A percentile compares a stretch with the other conserved stretches of the same genome.
Conservation (phyloP, 169 alveolate species). For the Plasmodium cynomolgi region DNA sequence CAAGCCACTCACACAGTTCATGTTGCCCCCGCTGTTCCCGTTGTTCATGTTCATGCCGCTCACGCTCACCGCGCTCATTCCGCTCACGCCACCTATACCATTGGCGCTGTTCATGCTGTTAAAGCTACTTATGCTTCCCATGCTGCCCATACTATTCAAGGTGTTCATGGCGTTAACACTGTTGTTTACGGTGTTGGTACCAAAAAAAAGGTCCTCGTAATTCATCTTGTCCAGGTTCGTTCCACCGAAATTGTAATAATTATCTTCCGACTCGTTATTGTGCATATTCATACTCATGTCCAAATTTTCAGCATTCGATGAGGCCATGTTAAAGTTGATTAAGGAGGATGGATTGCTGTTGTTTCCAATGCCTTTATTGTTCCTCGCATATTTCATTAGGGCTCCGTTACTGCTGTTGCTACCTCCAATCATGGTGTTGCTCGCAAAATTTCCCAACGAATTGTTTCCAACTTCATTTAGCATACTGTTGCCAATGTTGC, state of each 20-base stretch:
- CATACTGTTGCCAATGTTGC: background rate
- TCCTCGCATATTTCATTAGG: background rate
- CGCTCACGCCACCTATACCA: background rate
- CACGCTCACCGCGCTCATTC: background rate
- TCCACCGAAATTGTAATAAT: constrained; percentile 2
- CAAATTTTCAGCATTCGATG: background rate
- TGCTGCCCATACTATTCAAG: background rate
- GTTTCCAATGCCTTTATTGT: background rate
- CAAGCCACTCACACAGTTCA: background rate
- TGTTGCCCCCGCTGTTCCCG: background rate
- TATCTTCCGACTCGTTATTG: constrained; percentile 15
- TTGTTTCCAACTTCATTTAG: background rate
- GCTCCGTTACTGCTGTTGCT: background rate
- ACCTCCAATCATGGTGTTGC: constrained; percentile 2
- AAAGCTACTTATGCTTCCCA: background rate
- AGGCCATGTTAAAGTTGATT: constrained; percentile 1
- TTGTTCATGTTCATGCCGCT: background rate
- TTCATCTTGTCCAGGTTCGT: constrained; percentile 8
- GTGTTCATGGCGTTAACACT: background rate
- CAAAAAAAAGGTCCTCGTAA: constrained; percentile 40
- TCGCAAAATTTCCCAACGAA: background rate
- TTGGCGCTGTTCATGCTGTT: background rate
- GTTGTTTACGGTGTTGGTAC: background rate
- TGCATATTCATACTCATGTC: background rate
- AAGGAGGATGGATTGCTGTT: background rate